Base-by-base conservation (phyloP, 352 stramenopile species). In the Pythium brachiatum region DNA sequence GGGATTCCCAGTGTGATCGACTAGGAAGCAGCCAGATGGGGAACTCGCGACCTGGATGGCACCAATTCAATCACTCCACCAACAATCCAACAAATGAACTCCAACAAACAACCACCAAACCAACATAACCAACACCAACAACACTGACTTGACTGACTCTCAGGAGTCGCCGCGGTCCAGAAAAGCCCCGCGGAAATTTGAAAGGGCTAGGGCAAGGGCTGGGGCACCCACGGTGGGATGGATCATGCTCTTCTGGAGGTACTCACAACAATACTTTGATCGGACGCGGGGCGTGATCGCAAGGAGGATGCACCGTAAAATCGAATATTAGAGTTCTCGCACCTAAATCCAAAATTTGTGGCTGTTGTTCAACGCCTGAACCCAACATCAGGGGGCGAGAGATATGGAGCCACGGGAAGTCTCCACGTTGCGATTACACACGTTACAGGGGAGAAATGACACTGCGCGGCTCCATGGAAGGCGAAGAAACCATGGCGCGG, bases 61-160 rank as follows among this genome's bases (percentile, higher is more conserved):
- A 48, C 41, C 41, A 48, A 48, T 48, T 27, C 41, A 16, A 27
- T 26, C 41, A 48, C 41, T 48, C n/a, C 7, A 21, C 41, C 41
- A 48, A 48, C 41, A 27, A 48, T 48, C 39, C 16, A 47, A 25
- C 41, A 48, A 48, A 34, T 34, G 9, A 5, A 48, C 20, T 18
- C 41, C 41, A 27, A 48, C 41, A 48, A 48, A 48, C 41, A 47
- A 47, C n/a, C 16, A 47, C 21, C n/a, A 23, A n/a, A 46, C 38
- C 41, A 25, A 48, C 41, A 48, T n/a, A 29, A 18, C n/a, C 41
- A 25, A 47, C 39, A 27, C 41, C 41, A 25, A 26, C 20, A 48
- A 2, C n/a, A 48, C n/a, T 48, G 41, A 48, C 41, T 48, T 48
- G 41, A 56, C 53, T 68, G 54, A 62, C 61, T 68, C 54, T 68